Evolutionary conservation across 805 yeast genomes (phyloP).

Genomic region (Sugiyamaella mastotermitis): DNA sequence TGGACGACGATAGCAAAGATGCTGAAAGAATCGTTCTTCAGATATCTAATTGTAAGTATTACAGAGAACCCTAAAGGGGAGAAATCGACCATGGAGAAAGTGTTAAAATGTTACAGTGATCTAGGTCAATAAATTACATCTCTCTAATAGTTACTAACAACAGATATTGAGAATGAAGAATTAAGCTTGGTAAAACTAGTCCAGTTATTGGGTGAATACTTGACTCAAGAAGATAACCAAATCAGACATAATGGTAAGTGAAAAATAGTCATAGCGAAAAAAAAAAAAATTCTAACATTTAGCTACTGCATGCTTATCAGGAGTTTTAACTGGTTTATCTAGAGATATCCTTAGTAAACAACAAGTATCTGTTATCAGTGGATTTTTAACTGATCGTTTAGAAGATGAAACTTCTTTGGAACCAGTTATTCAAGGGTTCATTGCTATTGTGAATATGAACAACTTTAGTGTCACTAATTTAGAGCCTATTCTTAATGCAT

Average conservation of each 20-base stretch:
- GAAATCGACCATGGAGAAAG: no score
- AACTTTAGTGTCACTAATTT: conserved; percentile 34
- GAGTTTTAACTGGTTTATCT: conserved; percentile 31
- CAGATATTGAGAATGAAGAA: conserved; percentile 24
- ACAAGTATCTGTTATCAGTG: conserved; percentile 28
- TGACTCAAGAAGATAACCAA: conserved; percentile 55
- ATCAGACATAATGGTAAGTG: not conserved
- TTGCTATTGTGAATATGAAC: conserved; percentile 46
- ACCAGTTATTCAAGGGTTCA: conserved; percentile 50
- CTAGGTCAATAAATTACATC: no score
- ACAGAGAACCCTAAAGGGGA: no score
- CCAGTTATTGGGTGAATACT: conserved; percentile 50
- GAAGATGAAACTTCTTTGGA: conserved; percentile 54
- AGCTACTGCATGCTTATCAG: conserved; percentile 41
- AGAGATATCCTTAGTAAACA: conserved; percentile 31
- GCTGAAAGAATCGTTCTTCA: no score
- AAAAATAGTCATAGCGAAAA: no score
- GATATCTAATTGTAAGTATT: no score
- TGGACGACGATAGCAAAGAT: no score
- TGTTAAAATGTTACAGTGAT: no score
- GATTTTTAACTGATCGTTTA: conserved; percentile 55
- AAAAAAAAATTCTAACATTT: not conserved
- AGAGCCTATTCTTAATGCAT: conserved; percentile 26
- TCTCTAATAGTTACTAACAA: no score
- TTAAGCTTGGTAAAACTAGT: conserved; percentile 47